These are phyloP conservation scores for Pseudogymnoascus sp. DNA, from an alignment of 2,329 filamentous ascomycete genomes.

Conservation along the genomic window DNA sequence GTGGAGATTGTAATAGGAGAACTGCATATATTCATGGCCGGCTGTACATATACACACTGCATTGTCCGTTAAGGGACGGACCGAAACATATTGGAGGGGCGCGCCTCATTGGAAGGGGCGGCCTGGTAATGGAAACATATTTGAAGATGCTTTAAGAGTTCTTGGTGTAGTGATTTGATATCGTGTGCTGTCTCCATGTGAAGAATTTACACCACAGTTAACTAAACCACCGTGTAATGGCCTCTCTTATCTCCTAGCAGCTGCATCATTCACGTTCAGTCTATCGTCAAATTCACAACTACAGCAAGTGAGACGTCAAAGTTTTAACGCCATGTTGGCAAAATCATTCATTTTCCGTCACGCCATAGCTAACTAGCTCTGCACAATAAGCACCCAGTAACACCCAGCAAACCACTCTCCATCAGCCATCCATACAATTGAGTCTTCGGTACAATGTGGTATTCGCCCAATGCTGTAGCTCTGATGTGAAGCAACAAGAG, in stretches of 20 bases:
- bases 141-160: background rate
- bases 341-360: conserved; percentile 8
- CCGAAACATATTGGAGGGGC: background rate
- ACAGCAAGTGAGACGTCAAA: background rate
- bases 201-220: background rate
- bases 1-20: background rate
- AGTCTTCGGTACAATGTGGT: background rate
- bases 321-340: background rate
- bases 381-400: conserved; percentile 1
- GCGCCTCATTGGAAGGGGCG: background rate
- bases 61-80: conserved; percentile 2
- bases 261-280: background rate
- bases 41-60: conserved; percentile 4
- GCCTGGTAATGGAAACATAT: background rate
- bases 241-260: background rate
- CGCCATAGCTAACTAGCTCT: conserved; percentile 1
- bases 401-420: background rate
- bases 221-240: background rate
- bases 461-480: conserved; percentile 2
- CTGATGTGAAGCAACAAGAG: background rate
- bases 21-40: conserved; percentile 6
- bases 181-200: background rate
- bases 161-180: background rate
- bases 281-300: background rate
- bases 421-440: background rate